phyloP scores from a whole-genome alignment of 1,284 basidiomycete genomes.

The Phaffia rhodozyma region DNA sequence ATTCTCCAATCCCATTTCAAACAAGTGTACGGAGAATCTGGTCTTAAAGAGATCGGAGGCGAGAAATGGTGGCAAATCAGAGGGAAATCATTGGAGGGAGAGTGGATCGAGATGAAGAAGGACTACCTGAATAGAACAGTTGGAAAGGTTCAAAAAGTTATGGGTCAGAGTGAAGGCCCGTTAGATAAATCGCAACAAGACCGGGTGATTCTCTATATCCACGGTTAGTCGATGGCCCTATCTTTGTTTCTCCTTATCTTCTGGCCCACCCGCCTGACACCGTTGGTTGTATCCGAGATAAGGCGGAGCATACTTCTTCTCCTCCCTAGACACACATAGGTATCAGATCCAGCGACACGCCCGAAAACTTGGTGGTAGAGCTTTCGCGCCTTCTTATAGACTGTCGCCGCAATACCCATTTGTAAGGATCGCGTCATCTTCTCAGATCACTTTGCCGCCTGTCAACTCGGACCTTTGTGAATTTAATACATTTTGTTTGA shows the following conservation, averaged over 20 bases:
- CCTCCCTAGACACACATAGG: conserved; percentile 36
- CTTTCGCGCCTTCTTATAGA: conserved; percentile 67
- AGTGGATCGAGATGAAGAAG: conserved; percentile 63
- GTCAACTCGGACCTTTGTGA: conserved; percentile 23
- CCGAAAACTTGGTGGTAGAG: conserved; percentile 74
- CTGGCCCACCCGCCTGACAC: background rate
- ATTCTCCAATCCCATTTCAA: conserved; percentile 32
- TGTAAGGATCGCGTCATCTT: conserved; percentile 49
- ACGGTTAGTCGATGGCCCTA: conserved; percentile 23
- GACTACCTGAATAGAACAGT: conserved; percentile 34
- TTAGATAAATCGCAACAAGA: conserved; percentile 21
- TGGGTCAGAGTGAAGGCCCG: conserved; percentile 1
- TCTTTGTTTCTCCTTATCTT: background rate
- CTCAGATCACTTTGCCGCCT: conserved; percentile 64
- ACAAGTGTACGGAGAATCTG: conserved; percentile 25
- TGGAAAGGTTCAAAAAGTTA: conserved; percentile 11
- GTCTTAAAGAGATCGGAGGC: conserved; percentile 51
- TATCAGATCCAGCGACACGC: conserved; percentile 77
- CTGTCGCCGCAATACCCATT: conserved; percentile 89
- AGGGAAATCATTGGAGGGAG: conserved; percentile 50
- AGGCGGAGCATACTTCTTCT: conserved; percentile 37
- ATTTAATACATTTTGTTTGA: conserved; percentile 22
- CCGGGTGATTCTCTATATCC: conserved; percentile 35
- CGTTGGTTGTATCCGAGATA: background rate
- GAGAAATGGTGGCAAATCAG: conserved; percentile 91